Evolutionary conservation across 371 early-diverging fungal species (phyloP).

Genomic region (Rhizomucor miehei): DNA sequence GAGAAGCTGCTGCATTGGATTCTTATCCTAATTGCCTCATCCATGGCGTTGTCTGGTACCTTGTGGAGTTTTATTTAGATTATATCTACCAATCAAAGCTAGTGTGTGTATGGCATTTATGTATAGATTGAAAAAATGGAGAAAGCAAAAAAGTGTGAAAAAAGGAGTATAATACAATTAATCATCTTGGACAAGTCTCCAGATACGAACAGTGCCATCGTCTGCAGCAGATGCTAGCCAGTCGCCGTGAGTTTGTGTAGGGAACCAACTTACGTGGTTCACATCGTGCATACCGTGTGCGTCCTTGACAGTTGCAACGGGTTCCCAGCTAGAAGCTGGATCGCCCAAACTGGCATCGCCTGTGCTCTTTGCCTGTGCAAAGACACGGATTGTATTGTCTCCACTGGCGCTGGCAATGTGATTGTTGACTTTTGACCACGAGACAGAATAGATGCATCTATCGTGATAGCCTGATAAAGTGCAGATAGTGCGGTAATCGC

Average conservation of each 20-base stretch:
- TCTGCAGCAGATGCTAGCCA: constrained; percentile 87
- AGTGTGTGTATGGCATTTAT: no score
- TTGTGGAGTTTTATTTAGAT: constrained; percentile 31
- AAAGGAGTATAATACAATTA: constrained; percentile 1
- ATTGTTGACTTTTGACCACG: constrained; percentile 78
- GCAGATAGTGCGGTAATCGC: constrained; percentile 61
- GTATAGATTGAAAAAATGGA: neutral
- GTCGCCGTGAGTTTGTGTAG: constrained; percentile 53
- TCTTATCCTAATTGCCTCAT: constrained; percentile 19
- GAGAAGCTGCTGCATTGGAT: constrained; percentile 14
- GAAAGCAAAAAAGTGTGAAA: neutral
- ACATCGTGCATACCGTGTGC: constrained; percentile 87
- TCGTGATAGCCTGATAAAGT: constrained; percentile 69
- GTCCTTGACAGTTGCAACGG: constrained; percentile 38
- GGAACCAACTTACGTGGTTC: constrained; percentile 89
- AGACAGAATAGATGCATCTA: constrained; percentile 88
- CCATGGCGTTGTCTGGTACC: constrained; percentile 32
- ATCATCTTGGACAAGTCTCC: constrained; percentile 47
- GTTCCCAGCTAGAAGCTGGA: constrained; percentile 31
- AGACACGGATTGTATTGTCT: constrained; percentile 78
- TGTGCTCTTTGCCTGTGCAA: constrained; percentile 34
- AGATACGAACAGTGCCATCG: constrained; percentile 82
- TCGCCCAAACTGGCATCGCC: neutral
- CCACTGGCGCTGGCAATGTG: constrained; percentile 80
- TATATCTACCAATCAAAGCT: neutral